Evolutionary conservation across 2,329 filamentous ascomycete species (phyloP).

Genomic region (Colletotrichum cereale): DNA sequence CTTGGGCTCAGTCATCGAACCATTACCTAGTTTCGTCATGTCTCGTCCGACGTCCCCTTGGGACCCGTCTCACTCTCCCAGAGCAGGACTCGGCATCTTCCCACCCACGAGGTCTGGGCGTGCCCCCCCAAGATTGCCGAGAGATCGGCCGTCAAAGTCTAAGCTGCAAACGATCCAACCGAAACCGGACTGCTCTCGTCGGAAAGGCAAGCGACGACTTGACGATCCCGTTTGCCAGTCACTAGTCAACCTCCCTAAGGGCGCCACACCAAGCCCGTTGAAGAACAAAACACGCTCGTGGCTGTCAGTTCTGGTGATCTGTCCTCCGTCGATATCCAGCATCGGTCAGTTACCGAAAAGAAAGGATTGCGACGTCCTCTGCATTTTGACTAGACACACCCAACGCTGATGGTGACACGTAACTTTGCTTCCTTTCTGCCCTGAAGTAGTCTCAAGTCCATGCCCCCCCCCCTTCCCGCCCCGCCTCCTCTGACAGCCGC

Average conservation of each 20-base stretch:
- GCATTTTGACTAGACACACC: neutral
- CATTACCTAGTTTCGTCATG: neutral
- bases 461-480: slow-evolving; percentile 1
- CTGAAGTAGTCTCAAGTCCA: slow-evolving; percentile 18
- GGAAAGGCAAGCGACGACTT: neutral
- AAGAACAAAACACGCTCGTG: neutral
- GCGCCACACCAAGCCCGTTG: neutral
- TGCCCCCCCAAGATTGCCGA: slow-evolving; percentile 38
- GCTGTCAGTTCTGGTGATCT: neutral
- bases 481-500: slow-evolving; percentile 34
- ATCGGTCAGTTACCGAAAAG: neutral
- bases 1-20: neutral
- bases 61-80: too few relatives aligned
- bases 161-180: neutral
- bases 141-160: neutral
- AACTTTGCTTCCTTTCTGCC: neutral
- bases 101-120: slow-evolving; percentile 4
- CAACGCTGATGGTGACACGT: neutral
- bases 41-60: neutral
- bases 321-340: neutral
- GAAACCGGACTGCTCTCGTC: neutral
- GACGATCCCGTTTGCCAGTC: neutral
- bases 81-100: neutral
- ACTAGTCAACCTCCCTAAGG: too few relatives aligned
- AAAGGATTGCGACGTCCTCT: slow-evolving; percentile 14